These are phyloP conservation scores for Plantago rigida DNA, from an alignment of 305 asterid species.

Conservation along the genomic window DNA sequence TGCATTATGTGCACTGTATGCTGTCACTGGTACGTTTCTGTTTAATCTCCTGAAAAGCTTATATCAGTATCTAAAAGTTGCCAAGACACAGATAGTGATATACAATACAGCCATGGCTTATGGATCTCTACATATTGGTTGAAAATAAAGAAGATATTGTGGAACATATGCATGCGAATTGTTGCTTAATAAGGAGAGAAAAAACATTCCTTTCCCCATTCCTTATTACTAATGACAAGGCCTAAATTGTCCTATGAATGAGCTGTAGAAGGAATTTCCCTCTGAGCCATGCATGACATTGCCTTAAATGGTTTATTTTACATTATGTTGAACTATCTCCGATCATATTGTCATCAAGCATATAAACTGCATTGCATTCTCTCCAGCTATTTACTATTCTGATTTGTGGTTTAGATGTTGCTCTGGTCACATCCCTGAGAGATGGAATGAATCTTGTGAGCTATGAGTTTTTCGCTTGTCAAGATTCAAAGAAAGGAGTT, in stretches of 20 bases:
- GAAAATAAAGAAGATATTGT: neutral
- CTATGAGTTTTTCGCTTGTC: conserved; percentile 95
- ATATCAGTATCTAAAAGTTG: neutral
- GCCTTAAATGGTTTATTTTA: too few relatives aligned
- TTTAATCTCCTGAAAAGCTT: conserved; percentile 7
- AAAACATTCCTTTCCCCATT: too few relatives aligned
- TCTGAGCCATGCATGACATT: too few relatives aligned
- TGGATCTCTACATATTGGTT: neutral
- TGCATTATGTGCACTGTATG: conserved; percentile 75
- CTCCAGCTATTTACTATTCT: neutral
- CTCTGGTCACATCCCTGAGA: conserved; percentile 81
- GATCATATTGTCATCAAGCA: conserved; percentile 5
- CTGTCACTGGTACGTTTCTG: conserved; percentile 67
- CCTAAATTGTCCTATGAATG: too few relatives aligned
- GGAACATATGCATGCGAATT: neutral
- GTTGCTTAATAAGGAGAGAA: too few relatives aligned
- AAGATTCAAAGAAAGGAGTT: conserved; percentile 81
- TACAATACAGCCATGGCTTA: too few relatives aligned
- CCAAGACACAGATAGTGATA: neutral
- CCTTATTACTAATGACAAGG: too few relatives aligned
- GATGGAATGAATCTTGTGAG: conserved; percentile 98
- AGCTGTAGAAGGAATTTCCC: too few relatives aligned
- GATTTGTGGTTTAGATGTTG: conserved; percentile 48
- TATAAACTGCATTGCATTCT: neutral
- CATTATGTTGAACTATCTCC: neutral